These are phyloP conservation scores for Epichloe aotearoae DNA, from an alignment of 2,329 filamentous ascomycete species.

Conservation along the genomic window DNA sequence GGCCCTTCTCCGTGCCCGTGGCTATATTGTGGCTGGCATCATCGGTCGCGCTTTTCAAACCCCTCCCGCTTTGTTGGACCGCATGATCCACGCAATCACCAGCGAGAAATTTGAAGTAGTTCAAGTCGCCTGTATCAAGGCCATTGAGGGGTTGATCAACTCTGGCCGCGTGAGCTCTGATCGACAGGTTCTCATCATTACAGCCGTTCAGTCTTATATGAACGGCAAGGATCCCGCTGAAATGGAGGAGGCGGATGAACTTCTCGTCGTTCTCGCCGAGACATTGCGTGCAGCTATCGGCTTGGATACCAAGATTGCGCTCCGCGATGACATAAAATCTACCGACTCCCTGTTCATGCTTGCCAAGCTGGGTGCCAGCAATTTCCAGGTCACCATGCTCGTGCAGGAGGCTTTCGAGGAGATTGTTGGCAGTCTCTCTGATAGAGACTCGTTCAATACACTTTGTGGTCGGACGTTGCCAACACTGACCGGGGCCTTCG, in stretches of 20 bases:
- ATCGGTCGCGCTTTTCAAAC: slow-evolving; percentile 57
- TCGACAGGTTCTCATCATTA: slow-evolving; percentile 47
- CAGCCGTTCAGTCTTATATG: slow-evolving; percentile 61
- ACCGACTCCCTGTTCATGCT: slow-evolving; percentile 78
- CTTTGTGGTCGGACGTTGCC: slow-evolving; percentile 81
- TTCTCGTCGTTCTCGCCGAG: slow-evolving; percentile 81
- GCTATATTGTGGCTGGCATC: slow-evolving; percentile 73
- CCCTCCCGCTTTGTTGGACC: slow-evolving; percentile 53
- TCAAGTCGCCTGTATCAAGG: slow-evolving; percentile 81
- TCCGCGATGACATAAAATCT: slow-evolving; percentile 59
- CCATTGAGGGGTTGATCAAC: slow-evolving; percentile 55
- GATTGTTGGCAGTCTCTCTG: slow-evolving; percentile 56
- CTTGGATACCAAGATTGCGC: slow-evolving; percentile 61
- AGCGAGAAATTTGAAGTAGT: slow-evolving; percentile 74
- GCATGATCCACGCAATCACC: slow-evolving; percentile 61
- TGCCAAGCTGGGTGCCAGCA: slow-evolving; percentile 75
- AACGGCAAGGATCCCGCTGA: slow-evolving; percentile 69
- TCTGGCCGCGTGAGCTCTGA: slow-evolving; percentile 37
- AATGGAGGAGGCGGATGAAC: slow-evolving; percentile 77
- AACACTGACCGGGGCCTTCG: slow-evolving; percentile 76
- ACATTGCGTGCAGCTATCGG: slow-evolving; percentile 72
- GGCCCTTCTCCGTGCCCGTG: slow-evolving; percentile 70
- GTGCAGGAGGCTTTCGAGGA: slow-evolving; percentile 88
- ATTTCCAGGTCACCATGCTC: slow-evolving; percentile 81
- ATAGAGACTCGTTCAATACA: slow-evolving; percentile 56